These are phyloP conservation scores for Podaxis sp. DNA, from an alignment of 768 basidiomycete species.

Conservation along the genomic window DNA sequence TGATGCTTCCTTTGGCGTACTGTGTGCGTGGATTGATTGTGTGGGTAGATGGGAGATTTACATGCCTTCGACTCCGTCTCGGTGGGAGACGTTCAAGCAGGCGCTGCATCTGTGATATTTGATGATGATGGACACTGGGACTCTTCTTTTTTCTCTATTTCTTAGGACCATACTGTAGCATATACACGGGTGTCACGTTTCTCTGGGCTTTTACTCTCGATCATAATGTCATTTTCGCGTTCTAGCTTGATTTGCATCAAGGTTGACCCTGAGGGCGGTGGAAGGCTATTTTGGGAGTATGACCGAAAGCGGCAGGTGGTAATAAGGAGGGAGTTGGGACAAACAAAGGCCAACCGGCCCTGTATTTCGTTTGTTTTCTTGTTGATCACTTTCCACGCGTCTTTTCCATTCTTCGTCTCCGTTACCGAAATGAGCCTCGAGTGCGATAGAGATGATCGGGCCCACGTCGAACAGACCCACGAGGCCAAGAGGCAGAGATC, in stretches of 20 bases:
- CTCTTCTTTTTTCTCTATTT: neutral
- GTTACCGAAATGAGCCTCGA: constrained; percentile 1
- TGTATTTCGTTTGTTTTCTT: neutral
- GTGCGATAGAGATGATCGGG: neutral
- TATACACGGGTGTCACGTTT: neutral
- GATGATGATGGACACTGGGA: neutral
- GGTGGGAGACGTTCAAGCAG: constrained; percentile 5
- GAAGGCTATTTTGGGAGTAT: neutral
- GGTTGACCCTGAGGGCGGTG: neutral
- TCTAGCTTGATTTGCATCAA: neutral
- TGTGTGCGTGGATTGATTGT: neutral
- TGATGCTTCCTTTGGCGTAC: neutral
- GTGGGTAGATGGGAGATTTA: constrained; percentile 4
- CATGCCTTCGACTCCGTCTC: neutral
- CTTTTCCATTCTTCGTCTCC: neutral
- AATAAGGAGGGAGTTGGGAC: neutral
- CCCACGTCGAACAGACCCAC: neutral
- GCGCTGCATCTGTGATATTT: neutral
- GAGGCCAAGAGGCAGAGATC: neutral
- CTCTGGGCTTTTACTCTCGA: neutral
- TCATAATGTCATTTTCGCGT: neutral
- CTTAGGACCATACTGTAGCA: neutral
- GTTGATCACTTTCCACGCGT: constrained; percentile 3
- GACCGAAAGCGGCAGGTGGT: neutral
- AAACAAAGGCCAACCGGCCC: constrained; percentile 6